Percentiles rank a stretch among this genome's conserved stretches.
phyloP scores from a whole-genome alignment of 108 stramenopile genomes.

The Skeletonema tropicum region DNA sequence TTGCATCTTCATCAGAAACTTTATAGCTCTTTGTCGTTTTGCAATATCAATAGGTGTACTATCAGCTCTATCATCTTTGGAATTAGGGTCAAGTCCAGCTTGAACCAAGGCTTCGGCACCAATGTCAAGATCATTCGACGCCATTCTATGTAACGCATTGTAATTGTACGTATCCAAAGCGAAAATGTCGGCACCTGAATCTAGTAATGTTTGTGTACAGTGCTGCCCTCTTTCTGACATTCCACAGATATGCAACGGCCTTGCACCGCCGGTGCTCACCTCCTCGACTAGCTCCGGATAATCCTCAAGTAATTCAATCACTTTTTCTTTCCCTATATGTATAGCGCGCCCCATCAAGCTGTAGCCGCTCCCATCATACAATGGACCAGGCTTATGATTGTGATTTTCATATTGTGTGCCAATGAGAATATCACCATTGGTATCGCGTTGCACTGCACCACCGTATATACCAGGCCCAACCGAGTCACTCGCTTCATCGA shows the following conservation, averaged over 20 bases:
- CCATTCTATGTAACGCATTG: constrained; percentile 86
- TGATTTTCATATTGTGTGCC: constrained; percentile 85
- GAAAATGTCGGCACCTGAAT: constrained; percentile 66
- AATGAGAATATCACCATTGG: constrained; percentile 52
- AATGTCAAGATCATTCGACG: constrained; percentile 76
- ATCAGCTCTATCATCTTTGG: constrained; percentile 46
- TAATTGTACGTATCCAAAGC: constrained; percentile 81
- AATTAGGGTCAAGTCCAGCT: constrained; percentile 67
- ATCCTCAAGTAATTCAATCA: constrained; percentile 59
- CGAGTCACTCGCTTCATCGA: constrained; percentile 78
- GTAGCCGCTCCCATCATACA: constrained; percentile 81
- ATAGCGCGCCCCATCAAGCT: constrained; percentile 53
- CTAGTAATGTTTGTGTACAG: constrained; percentile 60
- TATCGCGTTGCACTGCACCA: constrained; percentile 67
- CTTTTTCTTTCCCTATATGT: constrained; percentile 42
- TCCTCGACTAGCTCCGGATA: constrained; percentile 72
- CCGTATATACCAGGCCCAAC: constrained; percentile 90
- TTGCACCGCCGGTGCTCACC: constrained; percentile 82
- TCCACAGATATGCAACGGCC: constrained; percentile 87
- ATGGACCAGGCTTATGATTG: constrained; percentile 80
- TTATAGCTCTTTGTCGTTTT: constrained; percentile 54
- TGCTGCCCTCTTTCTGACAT: constrained; percentile 65
- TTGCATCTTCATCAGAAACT: constrained; percentile 72
- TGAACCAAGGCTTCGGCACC: constrained; percentile 68
- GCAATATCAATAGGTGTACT: constrained; percentile 69